Evolutionary conservation across 106 monocot genomes (phyloP).

Genomic region (Allium fistulosum): DNA sequence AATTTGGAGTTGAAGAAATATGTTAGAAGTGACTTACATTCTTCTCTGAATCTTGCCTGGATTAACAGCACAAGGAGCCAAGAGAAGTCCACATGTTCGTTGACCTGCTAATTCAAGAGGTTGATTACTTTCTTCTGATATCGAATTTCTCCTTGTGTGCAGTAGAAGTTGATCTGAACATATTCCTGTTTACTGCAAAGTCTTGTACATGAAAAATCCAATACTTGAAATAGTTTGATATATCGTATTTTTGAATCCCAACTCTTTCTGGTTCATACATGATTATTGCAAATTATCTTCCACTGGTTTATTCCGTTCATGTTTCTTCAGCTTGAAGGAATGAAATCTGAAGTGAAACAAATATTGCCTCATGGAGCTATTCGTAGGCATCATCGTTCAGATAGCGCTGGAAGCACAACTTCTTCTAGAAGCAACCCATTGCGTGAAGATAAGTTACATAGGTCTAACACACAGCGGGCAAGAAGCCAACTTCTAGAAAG

Average conservation of each 20-base stretch:
- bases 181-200: too few species aligned
- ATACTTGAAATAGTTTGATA: too few species aligned
- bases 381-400: conserved; percentile 64
- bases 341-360: conserved; percentile 65
- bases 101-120: conserved; percentile 93
- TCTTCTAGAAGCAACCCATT: conserved; percentile 78
- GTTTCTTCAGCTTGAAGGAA: conserved; percentile 46
- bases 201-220: too few species aligned
- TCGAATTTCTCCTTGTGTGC: too few species aligned
- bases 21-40: too few species aligned
- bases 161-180: too few species aligned
- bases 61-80: conserved; percentile 92
- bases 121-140: conserved; percentile 10
- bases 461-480: conserved; percentile 75
- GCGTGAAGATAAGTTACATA: conserved; percentile 66
- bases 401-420: conserved; percentile 83
- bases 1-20: neutral
- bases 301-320: neutral
- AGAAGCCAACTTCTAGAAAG: conserved; percentile 96
- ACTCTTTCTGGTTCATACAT: neutral
- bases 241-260: too few species aligned
- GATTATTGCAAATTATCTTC: neutral
- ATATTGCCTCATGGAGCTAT: conserved; percentile 58
- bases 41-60: conserved; percentile 8
- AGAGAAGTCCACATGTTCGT: conserved; percentile 99